Base-by-base conservation (phyloP, 1,284 basidiomycete species). In the Termitomyces sp. region DNA sequence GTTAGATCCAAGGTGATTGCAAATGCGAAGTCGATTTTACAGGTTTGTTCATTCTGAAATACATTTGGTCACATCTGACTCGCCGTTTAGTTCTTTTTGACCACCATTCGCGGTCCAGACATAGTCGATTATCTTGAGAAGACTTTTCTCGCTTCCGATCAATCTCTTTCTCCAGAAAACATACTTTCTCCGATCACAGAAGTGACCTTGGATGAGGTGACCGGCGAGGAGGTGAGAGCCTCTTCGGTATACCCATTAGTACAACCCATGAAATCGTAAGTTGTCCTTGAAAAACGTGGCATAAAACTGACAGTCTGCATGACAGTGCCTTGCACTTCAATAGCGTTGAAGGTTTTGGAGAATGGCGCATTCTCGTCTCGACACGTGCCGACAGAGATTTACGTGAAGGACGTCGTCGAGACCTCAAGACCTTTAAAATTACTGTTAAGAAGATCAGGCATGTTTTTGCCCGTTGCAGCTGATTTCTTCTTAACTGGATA, bases 371-470 rank as follows among this genome's bases (percentile, higher is more conserved):
- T 40, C 65, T 80, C 3, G 71, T 83, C 7, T 74, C 76, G 1
- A 71, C 67, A 0, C 65, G 71, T 10, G 81, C 79, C 0, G 70
- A 75, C 31, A 63, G 64, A n/a, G 68, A 76, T 52, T 63, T 83
- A 2, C 71, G 78, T 2, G 66, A 73, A 34, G 61, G 69, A 0
- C 69, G 69, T 0, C 70, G 68, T 41, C 66, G 66, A 26, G 72
- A 79, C 44, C 56, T 50, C 12, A 71, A 70, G 21, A 68, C 66
- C 10, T 81, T 80, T 54, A 57, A 60, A 5, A 78, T 77, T 39
- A 71, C 77, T 24, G 61, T 81, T 28, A 84, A 80, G 64, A 84
- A 86, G 62, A 83, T 86, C 61, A 78, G 73, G 83, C 82, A 52
- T 17, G 70, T 57, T 36, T 8, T 30, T 9, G 5, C 21, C 43